A percentile compares a stretch with the other conserved stretches of the same genome.
These are phyloP conservation scores for Tricladium varicosporioides DNA, from an alignment of 2,329 filamentous ascomycete genomes.

Conservation along the genomic window DNA sequence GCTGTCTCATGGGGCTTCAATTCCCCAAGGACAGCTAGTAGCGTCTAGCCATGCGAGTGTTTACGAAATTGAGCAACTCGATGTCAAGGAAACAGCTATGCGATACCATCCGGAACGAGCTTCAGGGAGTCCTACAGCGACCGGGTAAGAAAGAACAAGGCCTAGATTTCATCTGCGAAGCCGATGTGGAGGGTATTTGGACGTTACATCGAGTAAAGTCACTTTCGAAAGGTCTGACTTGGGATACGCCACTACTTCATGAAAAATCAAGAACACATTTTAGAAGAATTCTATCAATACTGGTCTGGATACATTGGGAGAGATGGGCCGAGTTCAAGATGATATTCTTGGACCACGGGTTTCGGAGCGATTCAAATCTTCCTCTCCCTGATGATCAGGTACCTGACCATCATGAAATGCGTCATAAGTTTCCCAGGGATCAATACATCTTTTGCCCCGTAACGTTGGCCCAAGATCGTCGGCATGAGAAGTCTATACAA, in stretches of 20 bases:
- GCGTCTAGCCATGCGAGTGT: background rate
- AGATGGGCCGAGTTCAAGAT: conserved; percentile 1
- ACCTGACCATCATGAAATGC: background rate
- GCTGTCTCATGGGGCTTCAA: no score
- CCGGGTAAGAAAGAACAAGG: background rate
- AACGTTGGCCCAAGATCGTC: conserved; percentile 1
- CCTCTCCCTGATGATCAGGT: background rate
- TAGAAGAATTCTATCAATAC: conserved; percentile 1
- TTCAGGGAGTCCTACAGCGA: background rate
- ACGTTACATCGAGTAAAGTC: background rate
- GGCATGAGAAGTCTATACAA: background rate
- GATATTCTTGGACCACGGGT: conserved; percentile 2
- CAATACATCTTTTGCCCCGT: conserved; percentile 12
- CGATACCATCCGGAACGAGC: background rate
- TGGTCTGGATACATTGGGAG: conserved; percentile 9
- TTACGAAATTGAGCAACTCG: background rate
- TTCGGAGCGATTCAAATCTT: background rate
- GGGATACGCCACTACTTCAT: background rate
- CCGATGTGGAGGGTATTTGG: conserved; percentile 7
- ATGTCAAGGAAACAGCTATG: background rate
- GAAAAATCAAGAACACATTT: background rate
- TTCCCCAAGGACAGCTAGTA: no score
- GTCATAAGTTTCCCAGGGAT: background rate
- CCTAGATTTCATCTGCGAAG: conserved; percentile 5
- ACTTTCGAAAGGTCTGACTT: conserved; percentile 1